Evolutionary conservation across 192 early-diverging fungal genomes (phyloP), one percentile per base, ranked within the genome.

Genomic region (Linderina pennispora): DNA sequence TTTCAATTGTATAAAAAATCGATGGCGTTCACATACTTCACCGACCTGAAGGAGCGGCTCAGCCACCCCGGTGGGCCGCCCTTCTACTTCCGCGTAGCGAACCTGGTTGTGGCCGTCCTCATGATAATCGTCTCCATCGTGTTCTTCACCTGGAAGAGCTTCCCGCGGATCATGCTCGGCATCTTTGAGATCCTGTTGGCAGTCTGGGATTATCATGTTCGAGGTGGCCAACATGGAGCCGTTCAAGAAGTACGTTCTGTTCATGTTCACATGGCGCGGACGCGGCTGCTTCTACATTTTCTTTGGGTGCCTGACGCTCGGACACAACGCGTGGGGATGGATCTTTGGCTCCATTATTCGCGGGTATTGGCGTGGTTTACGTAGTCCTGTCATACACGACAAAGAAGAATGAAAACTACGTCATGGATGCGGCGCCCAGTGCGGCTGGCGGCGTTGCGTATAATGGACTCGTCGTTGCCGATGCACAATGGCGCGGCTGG

Each of bases 211-310:
- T 23, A 51, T 70, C 22, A 45, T 58, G 55, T 54, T 58, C 21
- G 66, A 70, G 48, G 21, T 70, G 13, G 47, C 60, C 2, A 60
- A 70, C 17, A 21, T 62, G 51, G 36, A 55, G 18, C 58, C 60
- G 66, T 39, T 70, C 39, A 51, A 53, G 8, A 58, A 49, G 28
- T 53, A 52, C 13, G 62, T 60, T 23, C 62, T 53, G 53, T 72
- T 72, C 23, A 72, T 72, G 68, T 65, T 60, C 26, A 72, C 61
- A 2, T 72, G 62, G 61, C 56, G 56, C 7, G 68, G 68, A 0
- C 68, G 68, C 28, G 68, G 68, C 1, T 17, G 60, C 1, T 65
- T 72, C 25, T 72, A 72, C 35, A 50, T 72, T 13, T 64, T 72
- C 38, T 53, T 72, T 5, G 68, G 68, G 23, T 72, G 68, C 20